phyloP scores from a whole-genome alignment of 805 yeast species.

The Kodamaea hsintzibuensis region DNA sequence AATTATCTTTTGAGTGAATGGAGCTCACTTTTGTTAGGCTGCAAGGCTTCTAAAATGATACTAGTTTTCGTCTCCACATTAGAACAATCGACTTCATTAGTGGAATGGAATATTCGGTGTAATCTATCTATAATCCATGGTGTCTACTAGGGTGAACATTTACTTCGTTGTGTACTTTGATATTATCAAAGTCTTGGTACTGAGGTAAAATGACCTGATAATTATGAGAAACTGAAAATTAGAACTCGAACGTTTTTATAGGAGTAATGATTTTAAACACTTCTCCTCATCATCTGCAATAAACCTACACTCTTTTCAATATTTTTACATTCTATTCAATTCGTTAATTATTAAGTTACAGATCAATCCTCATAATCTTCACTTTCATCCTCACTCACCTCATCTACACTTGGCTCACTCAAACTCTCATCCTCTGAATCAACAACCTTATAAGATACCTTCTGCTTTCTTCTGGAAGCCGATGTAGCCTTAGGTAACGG shows the following conservation, averaged over 20 bases:
- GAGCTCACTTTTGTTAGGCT: not conserved
- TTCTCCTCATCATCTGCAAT: too few relatives aligned
- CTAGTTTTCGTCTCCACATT: not conserved
- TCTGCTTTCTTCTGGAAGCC: conserved; percentile 3
- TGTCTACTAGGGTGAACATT: too few relatives aligned
- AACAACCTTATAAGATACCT: conserved; percentile 13
- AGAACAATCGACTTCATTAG: not conserved
- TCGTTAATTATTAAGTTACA: not conserved
- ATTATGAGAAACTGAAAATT: too few relatives aligned
- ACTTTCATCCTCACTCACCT: conserved; percentile 18
- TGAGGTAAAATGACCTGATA: too few relatives aligned
- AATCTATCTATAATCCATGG: too few relatives aligned
- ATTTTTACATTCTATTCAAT: not conserved
- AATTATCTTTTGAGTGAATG: not conserved
- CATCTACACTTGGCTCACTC: conserved; percentile 14
- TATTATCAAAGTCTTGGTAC: too few relatives aligned
- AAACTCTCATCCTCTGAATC: conserved; percentile 23
- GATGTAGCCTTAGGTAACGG: conserved; percentile 8
- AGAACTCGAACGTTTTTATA: too few relatives aligned
- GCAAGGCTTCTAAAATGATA: not conserved
- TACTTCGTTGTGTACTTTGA: too few relatives aligned
- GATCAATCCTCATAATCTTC: conserved; percentile 14
- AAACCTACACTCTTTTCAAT: not conserved
- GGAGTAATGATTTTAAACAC: too few relatives aligned
- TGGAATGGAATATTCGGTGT: too few relatives aligned